Base-by-base conservation (phyloP, 2,329 filamentous ascomycete species). In the Emergomyces orientalis region DNA sequence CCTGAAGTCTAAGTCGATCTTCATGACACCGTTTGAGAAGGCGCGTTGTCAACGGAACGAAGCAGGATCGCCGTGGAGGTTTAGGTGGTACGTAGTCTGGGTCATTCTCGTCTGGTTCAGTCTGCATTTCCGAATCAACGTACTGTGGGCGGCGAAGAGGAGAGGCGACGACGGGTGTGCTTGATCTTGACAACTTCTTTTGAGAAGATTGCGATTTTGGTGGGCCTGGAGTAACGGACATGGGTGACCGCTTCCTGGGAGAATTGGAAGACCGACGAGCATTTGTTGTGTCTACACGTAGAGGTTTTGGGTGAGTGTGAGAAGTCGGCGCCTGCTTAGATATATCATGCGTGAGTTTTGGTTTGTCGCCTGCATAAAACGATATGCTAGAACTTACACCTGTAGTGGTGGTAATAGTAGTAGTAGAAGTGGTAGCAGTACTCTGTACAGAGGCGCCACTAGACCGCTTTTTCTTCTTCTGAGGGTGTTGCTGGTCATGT, bases 381-480 rank as follows among this genome's bases (percentile, higher is more conserved):
- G 34, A 19, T 37, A n/a, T n/a, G n/a, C 30, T 13, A n/a, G 69
- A 65, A 62, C 64, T 68, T 55, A 71, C 58, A 59, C 69, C 71
- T 65, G 76, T 25, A 3, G 43, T 22, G 9, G 43, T 22, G 65
- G 76, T 78, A 22, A 79, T 82, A 60, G 82, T 81, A 17, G 41
- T 14, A 39, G 37, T 1, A 19, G 39, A 1, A 17, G 39, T 41
- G 65, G 76, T 78, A 22, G 79, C 82, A 59, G 82, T 81, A 49
- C n/a, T 13, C 60, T 83, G 76, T 17, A 73, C 77, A 25, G 82
- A 83, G 59, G 81, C 81, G 52, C 79, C 82, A 69, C 82, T 85
- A 63, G 79, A 79, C 61, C 82, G 78, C 69, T 86, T 83, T 67
- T 79, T 83, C 71, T 81, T 84, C 72, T 81, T 82, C 66, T 78